Evolutionary conservation across 2,329 filamentous ascomycete species (phyloP), one percentile per base, ranked within the genome.

Genomic region (Cladosporium halotolerans): DNA sequence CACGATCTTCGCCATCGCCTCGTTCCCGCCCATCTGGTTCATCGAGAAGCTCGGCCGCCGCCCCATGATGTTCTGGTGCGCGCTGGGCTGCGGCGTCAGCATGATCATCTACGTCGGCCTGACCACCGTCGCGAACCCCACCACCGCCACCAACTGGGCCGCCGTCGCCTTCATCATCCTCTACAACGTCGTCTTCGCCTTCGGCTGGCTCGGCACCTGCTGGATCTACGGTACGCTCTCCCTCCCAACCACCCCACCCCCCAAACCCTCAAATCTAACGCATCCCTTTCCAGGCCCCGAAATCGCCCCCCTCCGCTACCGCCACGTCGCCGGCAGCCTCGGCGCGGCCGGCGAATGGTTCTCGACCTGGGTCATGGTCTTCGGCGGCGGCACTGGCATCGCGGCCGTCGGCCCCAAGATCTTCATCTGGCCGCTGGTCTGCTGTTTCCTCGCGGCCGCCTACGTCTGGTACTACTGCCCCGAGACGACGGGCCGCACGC

Each of bases 321-420:
- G 70, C 3, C 69, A 72, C 57, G 57, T 68, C 23, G 69, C 68
- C 19, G 68, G 62, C 9, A 63, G 63, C 34, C 62, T 66, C 16
- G 66, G 65, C n/a, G 65, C 68, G 3, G 67, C 67, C 18, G 70
- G 69, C 11, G 68, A 71, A 58, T 71, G 68, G 68, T 59, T 68
- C 23, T 64, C 63, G 34, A 66, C 63, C n/a, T 71, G 65, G 49
- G 59, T 70, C 44, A 69, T 65, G 31, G 68, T 70, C 9, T 70
- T 70, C 50, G 68, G 63, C 13, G 67, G 66, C 16, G 64, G 64
- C 3, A 70, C 66, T 51, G 68, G 61, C 1, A 58, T 71, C 43
- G 56, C 67, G 9, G 61, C 62, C 36, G 62, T 71, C 23, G 69
- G 69, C 3, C 68, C 64, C 55, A 66, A 66, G 54, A 70, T 72